Percentiles rank a stretch among this genome's conserved stretches.
These are phyloP conservation scores for Chrysoporthe deuterocubensis DNA, from an alignment of 2,329 filamentous ascomycete species.

Conservation along the genomic window DNA sequence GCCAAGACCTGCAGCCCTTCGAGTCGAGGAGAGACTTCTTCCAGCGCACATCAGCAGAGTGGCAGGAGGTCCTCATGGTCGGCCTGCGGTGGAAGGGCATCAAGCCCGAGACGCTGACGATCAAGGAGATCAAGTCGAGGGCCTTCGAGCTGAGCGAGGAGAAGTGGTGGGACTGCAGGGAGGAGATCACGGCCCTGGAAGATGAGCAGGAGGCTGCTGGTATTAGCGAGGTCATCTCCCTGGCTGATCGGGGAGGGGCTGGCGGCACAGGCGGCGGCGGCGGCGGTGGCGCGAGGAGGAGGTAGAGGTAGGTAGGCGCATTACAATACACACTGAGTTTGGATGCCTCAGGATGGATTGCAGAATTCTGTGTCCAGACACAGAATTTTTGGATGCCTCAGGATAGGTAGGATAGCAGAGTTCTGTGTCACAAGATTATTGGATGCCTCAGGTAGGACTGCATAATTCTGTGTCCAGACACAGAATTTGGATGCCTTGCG, in stretches of 20 bases:
- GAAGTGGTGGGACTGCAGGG: conserved; percentile 98
- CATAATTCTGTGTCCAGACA: too few relatives aligned
- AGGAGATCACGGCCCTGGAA: conserved; percentile 89
- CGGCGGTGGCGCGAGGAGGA: conserved; percentile 34
- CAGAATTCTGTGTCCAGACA: too few relatives aligned
- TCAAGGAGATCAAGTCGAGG: conserved; percentile 92
- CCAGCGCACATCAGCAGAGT: conserved; percentile 80
- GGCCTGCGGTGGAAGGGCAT: conserved; percentile 70
- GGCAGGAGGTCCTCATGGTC: conserved; percentile 86
- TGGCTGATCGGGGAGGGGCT: conserved; percentile 70
- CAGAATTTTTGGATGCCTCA: background rate
- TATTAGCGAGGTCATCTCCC: conserved; percentile 90
- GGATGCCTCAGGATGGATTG: background rate
- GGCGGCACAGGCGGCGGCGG: conserved; percentile 52
- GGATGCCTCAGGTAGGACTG: too few relatives aligned
- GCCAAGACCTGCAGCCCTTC: conserved; percentile 67
- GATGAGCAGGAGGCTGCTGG: conserved; percentile 96
- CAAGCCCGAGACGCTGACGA: conserved; percentile 67
- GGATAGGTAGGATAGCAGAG: too few relatives aligned
- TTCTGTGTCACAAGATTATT: too few relatives aligned
- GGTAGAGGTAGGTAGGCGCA: conserved; percentile 4
- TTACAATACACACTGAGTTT: background rate
- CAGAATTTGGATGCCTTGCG: too few relatives aligned
- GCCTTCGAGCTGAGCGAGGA: conserved; percentile 92
- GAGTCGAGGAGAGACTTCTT: conserved; percentile 93